Evolutionary conservation across 768 basidiomycete species (phyloP).

Genomic region (Crucibulum laeve): DNA sequence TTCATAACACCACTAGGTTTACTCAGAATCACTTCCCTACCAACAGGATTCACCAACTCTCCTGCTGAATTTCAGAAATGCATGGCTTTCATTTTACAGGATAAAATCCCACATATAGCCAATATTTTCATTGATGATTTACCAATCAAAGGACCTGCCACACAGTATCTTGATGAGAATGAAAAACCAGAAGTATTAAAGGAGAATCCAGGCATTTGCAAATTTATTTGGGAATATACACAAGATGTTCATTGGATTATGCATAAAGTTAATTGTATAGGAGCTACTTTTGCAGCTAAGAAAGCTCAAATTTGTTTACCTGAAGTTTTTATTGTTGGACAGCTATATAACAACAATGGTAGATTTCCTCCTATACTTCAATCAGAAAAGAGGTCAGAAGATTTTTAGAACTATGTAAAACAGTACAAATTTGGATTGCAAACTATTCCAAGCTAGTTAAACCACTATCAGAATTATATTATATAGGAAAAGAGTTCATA

Average conservation of each 20-base stretch:
- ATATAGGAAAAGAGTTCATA: slow-evolving; percentile 15
- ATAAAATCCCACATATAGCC: slow-evolving; percentile 16
- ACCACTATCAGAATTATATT: slow-evolving; percentile 14
- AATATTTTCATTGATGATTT: slow-evolving; percentile 28
- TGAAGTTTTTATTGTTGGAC: slow-evolving; percentile 21
- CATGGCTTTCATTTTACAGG: slow-evolving; percentile 24
- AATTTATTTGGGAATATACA: slow-evolving; percentile 33
- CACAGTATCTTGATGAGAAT: slow-evolving; percentile 14
- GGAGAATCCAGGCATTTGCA: slow-evolving; percentile 15
- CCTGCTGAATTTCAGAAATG: slow-evolving; percentile 25
- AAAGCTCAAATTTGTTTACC: slow-evolving; percentile 23
- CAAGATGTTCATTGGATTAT: slow-evolving; percentile 21
- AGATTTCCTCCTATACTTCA: slow-evolving; percentile 13
- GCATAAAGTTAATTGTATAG: slow-evolving; percentile 18
- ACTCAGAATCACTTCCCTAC: slow-evolving; percentile 25
- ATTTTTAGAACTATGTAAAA: slow-evolving; percentile 19
- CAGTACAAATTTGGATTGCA: slow-evolving; percentile 15
- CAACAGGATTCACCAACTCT: slow-evolving; percentile 36
- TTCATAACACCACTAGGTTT: slow-evolving; percentile 34
- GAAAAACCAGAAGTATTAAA: slow-evolving; percentile 10
- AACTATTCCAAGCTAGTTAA: slow-evolving; percentile 9
- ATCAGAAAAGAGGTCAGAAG: slow-evolving; percentile 13
- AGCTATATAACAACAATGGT: slow-evolving; percentile 26
- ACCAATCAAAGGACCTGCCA: slow-evolving; percentile 19
- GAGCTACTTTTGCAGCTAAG: slow-evolving; percentile 22